Conservation (phyloP, 1,284 basidiomycete genomes). For the Hemileia vastatrix region DNA sequence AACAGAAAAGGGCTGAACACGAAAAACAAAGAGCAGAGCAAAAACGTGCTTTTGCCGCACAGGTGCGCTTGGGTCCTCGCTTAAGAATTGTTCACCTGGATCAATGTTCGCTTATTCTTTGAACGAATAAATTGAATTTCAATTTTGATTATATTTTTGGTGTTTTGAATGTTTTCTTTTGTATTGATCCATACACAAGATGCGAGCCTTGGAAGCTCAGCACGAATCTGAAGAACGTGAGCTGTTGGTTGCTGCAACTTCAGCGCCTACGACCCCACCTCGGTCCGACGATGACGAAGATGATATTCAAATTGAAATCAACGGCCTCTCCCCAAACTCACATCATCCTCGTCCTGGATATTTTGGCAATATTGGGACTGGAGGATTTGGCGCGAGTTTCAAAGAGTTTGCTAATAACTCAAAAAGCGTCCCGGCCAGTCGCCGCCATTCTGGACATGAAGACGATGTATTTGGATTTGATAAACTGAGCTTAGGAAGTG, state of each 20-base stretch:
- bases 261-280: conserved; percentile 24
- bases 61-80: conserved; percentile 76
- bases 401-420: conserved; percentile 22
- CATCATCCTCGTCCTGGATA: conserved; percentile 3
- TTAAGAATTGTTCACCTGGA: too few species aligned
- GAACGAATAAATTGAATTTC: conserved; percentile 6
- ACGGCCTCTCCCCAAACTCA: background rate
- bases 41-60: conserved; percentile 80
- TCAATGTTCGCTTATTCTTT: background rate
- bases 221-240: conserved; percentile 27
- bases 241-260: conserved; percentile 11
- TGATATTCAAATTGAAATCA: background rate
- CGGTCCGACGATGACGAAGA: conserved; percentile 19
- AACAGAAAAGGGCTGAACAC: conserved; percentile 80
- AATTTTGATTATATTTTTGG: too few species aligned
- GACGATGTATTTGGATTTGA: conserved; percentile 7
- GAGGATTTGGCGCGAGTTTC: too few species aligned
- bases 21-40: conserved; percentile 72
- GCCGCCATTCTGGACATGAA: conserved; percentile 22
- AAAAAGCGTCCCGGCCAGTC: conserved; percentile 20
- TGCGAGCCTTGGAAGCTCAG: conserved; percentile 25
- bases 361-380: conserved; percentile 11
- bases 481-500: conserved; percentile 8
- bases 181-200: conserved; percentile 18
- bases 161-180: too few species aligned